These are phyloP conservation scores for Ophiocordyceps australis DNA, from an alignment of 2,329 filamentous ascomycete genomes.

Conservation along the genomic window DNA sequence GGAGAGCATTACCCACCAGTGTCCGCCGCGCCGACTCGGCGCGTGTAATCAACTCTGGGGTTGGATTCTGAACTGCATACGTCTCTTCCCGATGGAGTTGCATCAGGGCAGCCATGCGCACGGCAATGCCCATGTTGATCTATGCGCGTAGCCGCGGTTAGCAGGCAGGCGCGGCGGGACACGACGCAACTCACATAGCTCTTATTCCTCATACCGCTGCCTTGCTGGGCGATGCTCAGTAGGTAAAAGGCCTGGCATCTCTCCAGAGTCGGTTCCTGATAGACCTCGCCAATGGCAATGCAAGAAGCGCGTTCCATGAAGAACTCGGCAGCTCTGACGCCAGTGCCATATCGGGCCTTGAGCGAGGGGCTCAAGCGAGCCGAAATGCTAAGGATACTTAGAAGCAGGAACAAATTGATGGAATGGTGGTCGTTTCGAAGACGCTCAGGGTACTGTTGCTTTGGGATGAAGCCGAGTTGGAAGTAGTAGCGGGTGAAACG, in stretches of 20 bases:
- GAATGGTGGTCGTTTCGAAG: constrained; percentile 26
- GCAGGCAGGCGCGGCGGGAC: background rate
- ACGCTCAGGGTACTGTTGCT: constrained; percentile 26
- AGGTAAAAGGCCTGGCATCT: constrained; percentile 40
- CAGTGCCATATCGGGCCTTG: constrained; percentile 27
- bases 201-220: constrained; percentile 30
- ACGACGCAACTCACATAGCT: constrained; percentile 27
- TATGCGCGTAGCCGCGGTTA: constrained; percentile 7
- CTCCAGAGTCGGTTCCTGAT: constrained; percentile 32
- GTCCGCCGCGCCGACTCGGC: constrained; percentile 39
- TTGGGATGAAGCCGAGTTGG: constrained; percentile 40
- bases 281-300: constrained; percentile 29
- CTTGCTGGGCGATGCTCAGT: constrained; percentile 39
- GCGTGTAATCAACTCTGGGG: constrained; percentile 23
- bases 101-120: constrained; percentile 36
- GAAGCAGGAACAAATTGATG: constrained; percentile 34
- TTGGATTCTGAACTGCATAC: constrained; percentile 23
- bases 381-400: constrained; percentile 36
- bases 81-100: constrained; percentile 36
- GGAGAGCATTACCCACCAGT: constrained; percentile 20
- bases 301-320: constrained; percentile 31
- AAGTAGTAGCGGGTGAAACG: constrained; percentile 37
- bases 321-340: constrained; percentile 29
- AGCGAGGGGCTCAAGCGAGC: constrained; percentile 32
- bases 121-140: constrained; percentile 37